These are phyloP conservation scores for Neurospora sp. DNA, from an alignment of 495 filamentous ascomycete genomes.

Conservation along the genomic window DNA sequence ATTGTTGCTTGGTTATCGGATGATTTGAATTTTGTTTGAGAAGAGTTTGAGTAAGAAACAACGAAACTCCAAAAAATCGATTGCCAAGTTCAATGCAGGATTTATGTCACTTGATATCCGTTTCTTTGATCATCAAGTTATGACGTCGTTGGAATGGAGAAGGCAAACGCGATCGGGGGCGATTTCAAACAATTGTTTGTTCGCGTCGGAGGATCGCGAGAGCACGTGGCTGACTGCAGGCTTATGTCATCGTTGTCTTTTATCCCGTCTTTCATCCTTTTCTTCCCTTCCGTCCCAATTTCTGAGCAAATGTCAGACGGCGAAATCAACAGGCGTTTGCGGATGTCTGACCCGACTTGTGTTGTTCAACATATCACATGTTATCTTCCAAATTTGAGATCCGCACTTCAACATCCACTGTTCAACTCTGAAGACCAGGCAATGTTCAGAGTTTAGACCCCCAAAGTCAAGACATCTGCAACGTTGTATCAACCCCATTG, in stretches of 20 bases:
- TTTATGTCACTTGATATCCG: neutral
- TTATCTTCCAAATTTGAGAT: neutral
- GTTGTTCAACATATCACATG: neutral
- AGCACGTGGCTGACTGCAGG: slow-evolving; percentile 5
- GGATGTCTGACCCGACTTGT: neutral
- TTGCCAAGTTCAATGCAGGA: neutral
- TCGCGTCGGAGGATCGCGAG: slow-evolving; percentile 1
- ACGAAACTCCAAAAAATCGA: neutral
- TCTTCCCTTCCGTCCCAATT: neutral
- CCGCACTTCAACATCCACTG: neutral
- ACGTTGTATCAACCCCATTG: neutral
- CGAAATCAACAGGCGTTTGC: neutral
- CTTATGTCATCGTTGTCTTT: neutral
- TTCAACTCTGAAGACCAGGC: neutral
- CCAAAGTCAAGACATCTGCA: neutral
- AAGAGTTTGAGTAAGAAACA: neutral
- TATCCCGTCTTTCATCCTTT: neutral
- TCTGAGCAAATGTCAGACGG: neutral
- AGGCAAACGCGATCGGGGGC: neutral
- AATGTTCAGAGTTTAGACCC: neutral
- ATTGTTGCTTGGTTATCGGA: neutral
- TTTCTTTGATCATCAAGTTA: neutral
- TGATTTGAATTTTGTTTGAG: neutral
- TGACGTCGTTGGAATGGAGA: neutral
- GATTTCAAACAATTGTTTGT: neutral